Percentiles rank a stretch among this genome's conserved stretches.
Evolutionary conservation across 768 basidiomycete genomes (phyloP).

Genomic region (Suillus variegatus): DNA sequence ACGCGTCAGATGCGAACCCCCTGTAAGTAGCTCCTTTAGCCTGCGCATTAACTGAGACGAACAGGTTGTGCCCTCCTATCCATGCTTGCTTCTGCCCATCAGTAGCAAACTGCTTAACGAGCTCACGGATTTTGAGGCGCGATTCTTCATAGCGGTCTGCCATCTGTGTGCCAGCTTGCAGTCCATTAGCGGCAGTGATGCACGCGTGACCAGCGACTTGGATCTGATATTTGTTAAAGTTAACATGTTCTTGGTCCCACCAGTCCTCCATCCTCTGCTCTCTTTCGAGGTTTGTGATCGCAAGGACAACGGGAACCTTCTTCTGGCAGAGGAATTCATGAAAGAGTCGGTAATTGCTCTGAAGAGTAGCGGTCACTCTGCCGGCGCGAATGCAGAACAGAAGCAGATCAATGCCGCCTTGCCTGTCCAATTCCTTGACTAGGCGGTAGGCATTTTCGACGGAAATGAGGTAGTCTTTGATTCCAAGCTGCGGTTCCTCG

Average conservation of each 20-base stretch:
- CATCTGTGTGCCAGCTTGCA: constrained; percentile 5
- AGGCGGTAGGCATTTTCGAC: constrained; percentile 34
- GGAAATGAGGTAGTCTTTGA: constrained; percentile 23
- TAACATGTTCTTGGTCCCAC: not conserved
- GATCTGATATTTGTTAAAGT: constrained; percentile 17
- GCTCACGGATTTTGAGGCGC: not conserved
- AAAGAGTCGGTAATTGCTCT: constrained; percentile 35
- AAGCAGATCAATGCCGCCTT: constrained; percentile 41
- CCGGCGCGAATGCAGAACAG: constrained; percentile 42
- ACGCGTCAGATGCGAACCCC: not conserved
- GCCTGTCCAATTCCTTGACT: constrained; percentile 29
- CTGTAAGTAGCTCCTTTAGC: not conserved
- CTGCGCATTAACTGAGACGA: not conserved
- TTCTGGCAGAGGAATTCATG: constrained; percentile 18
- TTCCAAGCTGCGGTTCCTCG: constrained; percentile 27
- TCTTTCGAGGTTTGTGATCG: constrained; percentile 41
- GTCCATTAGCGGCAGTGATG: constrained; percentile 21
- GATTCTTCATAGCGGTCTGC: constrained; percentile 17
- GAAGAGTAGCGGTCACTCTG: constrained; percentile 29
- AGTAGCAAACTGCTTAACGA: constrained; percentile 23
- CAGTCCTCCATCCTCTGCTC: constrained; percentile 36
- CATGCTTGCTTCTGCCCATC: constrained; percentile 15
- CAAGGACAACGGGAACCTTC: constrained; percentile 9
- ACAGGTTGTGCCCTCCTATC: not conserved
- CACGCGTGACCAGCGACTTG: constrained; percentile 32